phyloP scores from a whole-genome alignment of 345 rosid species.

The Euphorbia peplus region DNA sequence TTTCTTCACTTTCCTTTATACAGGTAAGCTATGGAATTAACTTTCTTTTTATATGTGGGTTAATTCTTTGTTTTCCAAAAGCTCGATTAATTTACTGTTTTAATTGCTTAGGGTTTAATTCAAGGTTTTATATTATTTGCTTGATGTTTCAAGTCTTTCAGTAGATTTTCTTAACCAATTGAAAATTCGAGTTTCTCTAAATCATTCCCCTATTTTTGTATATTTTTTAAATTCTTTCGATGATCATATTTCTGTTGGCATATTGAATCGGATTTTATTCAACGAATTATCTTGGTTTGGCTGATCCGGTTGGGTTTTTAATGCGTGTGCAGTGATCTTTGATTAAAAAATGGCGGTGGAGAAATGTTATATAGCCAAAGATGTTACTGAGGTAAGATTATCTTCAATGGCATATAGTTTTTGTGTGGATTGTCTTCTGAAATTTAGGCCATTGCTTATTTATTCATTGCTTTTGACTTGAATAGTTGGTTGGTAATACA shows the following conservation, averaged over 20 bases:
- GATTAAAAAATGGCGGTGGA: conserved; percentile 26
- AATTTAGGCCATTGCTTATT: conserved; percentile 9
- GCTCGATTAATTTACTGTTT: not conserved
- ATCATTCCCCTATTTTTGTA: not conserved
- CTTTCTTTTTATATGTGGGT: not conserved
- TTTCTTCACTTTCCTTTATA: not conserved
- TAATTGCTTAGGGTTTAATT: not conserved
- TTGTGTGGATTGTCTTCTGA: not conserved
- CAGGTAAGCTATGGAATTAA: too few species aligned
- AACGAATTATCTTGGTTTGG: not conserved
- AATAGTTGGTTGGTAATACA: conserved; percentile 70
- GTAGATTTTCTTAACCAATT: not conserved
- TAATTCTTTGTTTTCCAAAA: not conserved
- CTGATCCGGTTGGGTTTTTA: not conserved
- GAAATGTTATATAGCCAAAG: conserved; percentile 48
- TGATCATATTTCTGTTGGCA: not conserved
- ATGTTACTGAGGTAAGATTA: conserved; percentile 54
- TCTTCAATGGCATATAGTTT: not conserved
- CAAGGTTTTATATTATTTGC: not conserved
- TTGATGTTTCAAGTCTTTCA: too few species aligned
- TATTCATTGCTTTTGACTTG: conserved; percentile 6
- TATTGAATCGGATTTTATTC: not conserved
- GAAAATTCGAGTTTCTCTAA: not conserved
- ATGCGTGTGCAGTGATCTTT: conserved; percentile 17
- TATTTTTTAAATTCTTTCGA: conserved; percentile 3